Percentiles rank a stretch among this genome's conserved stretches.
These are phyloP conservation scores for Eruca vesicaria DNA, from an alignment of 441 rosid species.

Conservation along the genomic window DNA sequence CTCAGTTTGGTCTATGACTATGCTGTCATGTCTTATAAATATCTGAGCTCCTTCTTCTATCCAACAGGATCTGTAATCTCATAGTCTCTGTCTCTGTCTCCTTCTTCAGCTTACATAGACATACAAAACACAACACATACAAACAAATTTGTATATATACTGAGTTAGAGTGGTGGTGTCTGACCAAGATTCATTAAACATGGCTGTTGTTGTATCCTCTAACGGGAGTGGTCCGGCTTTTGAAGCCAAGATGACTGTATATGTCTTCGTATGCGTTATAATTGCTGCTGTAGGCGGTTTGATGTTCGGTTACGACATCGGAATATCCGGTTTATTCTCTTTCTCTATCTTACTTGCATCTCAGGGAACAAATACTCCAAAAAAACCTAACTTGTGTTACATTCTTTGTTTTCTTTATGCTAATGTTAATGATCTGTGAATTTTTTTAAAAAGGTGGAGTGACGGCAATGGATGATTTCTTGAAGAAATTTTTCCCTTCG, in stretches of 20 bases:
- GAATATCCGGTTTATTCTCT: constrained; percentile 47
- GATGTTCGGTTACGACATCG: constrained; percentile 62
- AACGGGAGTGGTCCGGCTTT: constrained; percentile 38
- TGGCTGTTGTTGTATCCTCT: constrained; percentile 40
- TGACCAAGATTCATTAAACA: constrained; percentile 25
- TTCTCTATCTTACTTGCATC: not conserved
- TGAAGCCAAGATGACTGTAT: constrained; percentile 50
- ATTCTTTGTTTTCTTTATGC: not conserved
- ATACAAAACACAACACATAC: constrained; percentile 6
- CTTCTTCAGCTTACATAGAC: constrained; percentile 10
- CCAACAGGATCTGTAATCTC: not conserved
- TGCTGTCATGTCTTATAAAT: constrained; percentile 23
- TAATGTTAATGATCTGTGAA: constrained; percentile 8
- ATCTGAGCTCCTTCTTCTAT: constrained; percentile 1
- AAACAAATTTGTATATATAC: constrained; percentile 5
- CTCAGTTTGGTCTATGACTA: constrained; percentile 33
- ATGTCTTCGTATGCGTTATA: constrained; percentile 52
- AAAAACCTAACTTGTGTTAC: not conserved
- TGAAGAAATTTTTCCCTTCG: constrained; percentile 51
- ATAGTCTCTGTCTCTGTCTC: constrained; percentile 11
- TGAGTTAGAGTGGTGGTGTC: constrained; percentile 27
- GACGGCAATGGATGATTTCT: constrained; percentile 69
- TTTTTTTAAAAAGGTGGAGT: constrained; percentile 53
- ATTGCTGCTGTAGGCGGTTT: constrained; percentile 61
- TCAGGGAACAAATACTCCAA: not conserved